Percentiles rank a stretch among this genome's conserved stretches.
These are phyloP conservation scores for Psilocybe cubensis DNA, from an alignment of 768 basidiomycete genomes.

Conservation along the genomic window DNA sequence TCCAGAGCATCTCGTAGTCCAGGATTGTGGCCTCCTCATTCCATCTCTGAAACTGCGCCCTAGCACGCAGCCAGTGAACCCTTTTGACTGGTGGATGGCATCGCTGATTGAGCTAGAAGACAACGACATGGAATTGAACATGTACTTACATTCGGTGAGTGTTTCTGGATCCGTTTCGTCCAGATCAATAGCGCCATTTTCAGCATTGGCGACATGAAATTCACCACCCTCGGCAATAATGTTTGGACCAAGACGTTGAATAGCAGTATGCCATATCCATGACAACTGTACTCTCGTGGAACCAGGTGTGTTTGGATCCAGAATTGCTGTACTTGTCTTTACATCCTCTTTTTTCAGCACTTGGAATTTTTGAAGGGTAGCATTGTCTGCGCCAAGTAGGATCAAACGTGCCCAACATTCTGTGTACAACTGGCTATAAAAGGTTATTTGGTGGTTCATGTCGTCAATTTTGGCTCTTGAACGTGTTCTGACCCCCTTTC, in stretches of 20 bases:
- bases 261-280: neutral
- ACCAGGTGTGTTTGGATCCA: conserved; percentile 1
- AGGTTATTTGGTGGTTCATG: neutral
- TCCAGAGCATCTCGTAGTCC: conserved; percentile 2
- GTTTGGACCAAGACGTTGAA: neutral
- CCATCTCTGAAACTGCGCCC: neutral
- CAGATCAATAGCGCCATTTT: neutral
- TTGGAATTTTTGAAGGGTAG: neutral
- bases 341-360: neutral
- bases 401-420: neutral
- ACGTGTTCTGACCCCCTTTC: neutral
- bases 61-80: neutral
- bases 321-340: neutral
- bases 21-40: neutral
- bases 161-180: neutral
- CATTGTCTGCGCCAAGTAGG: neutral
- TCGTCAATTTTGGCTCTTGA: neutral
- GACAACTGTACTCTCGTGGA: neutral
- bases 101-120: neutral
- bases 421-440: neutral
- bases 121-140: neutral
- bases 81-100: neutral
- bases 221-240: neutral
- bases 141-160: neutral
- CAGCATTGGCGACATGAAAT: neutral